Base-by-base conservation (phyloP, 139 green algal genomes). In the Dunaliella sp. region DNA sequence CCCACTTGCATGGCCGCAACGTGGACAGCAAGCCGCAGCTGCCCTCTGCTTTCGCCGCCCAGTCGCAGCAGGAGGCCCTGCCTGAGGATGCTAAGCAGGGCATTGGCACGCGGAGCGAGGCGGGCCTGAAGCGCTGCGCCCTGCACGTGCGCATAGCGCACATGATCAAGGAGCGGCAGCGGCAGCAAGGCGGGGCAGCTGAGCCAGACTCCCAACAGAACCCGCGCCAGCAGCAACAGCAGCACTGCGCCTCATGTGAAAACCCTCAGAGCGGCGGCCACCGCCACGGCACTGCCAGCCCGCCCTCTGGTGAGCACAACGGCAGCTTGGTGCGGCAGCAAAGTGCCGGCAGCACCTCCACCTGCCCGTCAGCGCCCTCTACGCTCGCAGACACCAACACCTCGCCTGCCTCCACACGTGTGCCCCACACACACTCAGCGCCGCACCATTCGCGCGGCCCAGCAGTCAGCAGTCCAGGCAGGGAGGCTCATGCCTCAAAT, bases 131-230 rank as follows among this genome's bases (percentile, higher is more conserved):
- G 83, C 92, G 93, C 78, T 94, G 91, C 75, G 92, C 93, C 2
- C 87, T 75, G 80, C 93, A 95, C 38, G 93, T 95, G 26, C 95
- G 94, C 88, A 95, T 95, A 28, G 92, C 93, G 0, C 92, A 95
- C 83, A 91, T 93, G 38, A 95, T 95, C 35, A 86, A 91, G 26
- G 91, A 91, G 83, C 93, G 94, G 76, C 88, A 91, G 65, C 65
- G 89, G 77, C 82, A 84, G 65, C 74, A 80, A 80, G 74, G 74
- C 31, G 21, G 3, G 74, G 74, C 7, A 26, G 48, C 48, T 26
- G 7, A 7, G 7, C 48, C 48, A 65, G 7, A 65, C 7, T 16
- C 7, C 7, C 48, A 65, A 16, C 48, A 65, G 48, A n/a, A n/a
- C n/a, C n/a, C n/a, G n/a, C 48, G 7, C 7, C 48, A 65, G 48